Percentiles rank a stretch among this genome's conserved stretches.
phyloP scores from a whole-genome alignment of 2,329 filamentous ascomycete species.

The Aspergillus chevalieri region DNA sequence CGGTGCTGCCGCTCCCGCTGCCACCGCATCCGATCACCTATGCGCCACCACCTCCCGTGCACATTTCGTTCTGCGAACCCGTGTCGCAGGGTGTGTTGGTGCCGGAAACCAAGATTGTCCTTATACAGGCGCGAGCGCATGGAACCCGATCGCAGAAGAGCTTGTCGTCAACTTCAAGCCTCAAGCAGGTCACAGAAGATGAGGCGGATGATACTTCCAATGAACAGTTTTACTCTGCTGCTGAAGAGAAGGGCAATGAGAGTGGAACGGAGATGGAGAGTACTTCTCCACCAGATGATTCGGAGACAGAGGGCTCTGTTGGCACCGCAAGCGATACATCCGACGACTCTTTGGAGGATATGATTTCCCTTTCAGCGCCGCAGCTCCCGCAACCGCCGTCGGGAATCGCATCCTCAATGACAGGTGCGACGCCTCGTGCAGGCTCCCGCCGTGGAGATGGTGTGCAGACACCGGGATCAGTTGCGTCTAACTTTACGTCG shows the following conservation, averaged over 20 bases:
- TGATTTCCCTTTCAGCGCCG: constrained; percentile 82
- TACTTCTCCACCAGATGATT: constrained; percentile 54
- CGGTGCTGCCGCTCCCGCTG: constrained; percentile 72
- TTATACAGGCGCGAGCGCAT: constrained; percentile 51
- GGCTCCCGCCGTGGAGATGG: constrained; percentile 66
- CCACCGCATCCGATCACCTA: constrained; percentile 79
- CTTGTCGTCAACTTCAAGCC: constrained; percentile 44
- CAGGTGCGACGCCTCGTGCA: constrained; percentile 74
- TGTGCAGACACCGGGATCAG: constrained; percentile 74
- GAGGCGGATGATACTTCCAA: constrained; percentile 76
- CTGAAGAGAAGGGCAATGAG: constrained; percentile 61
- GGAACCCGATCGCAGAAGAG: constrained; percentile 38
- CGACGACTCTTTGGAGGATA: constrained; percentile 85
- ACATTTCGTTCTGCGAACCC: constrained; percentile 88
- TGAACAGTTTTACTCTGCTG: constrained; percentile 87
- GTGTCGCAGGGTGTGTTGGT: constrained; percentile 80
- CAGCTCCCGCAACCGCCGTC: constrained; percentile 69
- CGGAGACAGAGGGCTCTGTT: constrained; percentile 50
- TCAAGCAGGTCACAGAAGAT: constrained; percentile 55
- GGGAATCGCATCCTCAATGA: constrained; percentile 72
- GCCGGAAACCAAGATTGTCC: constrained; percentile 73
- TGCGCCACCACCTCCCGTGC: constrained; percentile 73
- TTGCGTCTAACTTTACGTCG: constrained; percentile 82
- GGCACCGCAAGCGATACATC: constrained; percentile 67
- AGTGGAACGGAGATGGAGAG: constrained; percentile 45